Conservation (phyloP, 345 rosid genomes). For the Cochlearia excelsa region DNA sequence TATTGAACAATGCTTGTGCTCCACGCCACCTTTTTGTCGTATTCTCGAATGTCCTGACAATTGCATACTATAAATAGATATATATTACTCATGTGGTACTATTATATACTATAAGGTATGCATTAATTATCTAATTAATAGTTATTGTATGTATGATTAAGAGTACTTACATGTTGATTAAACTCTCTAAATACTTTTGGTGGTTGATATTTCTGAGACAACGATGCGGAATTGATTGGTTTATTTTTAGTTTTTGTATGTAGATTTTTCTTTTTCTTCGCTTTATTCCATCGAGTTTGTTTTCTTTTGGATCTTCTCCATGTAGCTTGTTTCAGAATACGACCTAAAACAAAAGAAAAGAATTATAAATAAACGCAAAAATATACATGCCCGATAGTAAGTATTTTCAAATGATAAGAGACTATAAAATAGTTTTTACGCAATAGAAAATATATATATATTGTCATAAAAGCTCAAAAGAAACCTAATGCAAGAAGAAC, state of each 20-base stretch:
- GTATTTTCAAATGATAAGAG: too few species aligned
- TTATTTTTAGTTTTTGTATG: neutral
- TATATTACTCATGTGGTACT: neutral
- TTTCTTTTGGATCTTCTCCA: neutral
- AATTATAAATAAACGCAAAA: too few species aligned
- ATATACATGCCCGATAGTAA: too few species aligned
- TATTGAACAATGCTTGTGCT: slow-evolving; percentile 27
- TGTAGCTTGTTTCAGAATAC: neutral
- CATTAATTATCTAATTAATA: neutral
- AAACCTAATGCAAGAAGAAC: neutral
- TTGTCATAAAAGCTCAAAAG: too few species aligned
- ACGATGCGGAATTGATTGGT: neutral
- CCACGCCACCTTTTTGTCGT: slow-evolving; percentile 31
- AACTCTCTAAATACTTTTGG: neutral
- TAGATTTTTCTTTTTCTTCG: neutral
- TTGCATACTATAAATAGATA: slow-evolving; percentile 24
- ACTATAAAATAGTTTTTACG: too few species aligned
- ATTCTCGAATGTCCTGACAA: slow-evolving; percentile 24
- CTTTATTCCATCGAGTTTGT: neutral
- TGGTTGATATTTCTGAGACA: neutral
- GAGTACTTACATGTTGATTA: slow-evolving; percentile 21
- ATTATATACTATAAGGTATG: neutral
- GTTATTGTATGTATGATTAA: neutral
- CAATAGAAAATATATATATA: too few species aligned
- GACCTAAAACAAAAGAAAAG: slow-evolving; percentile 8